These are phyloP conservation scores for Telfairia occidentalis DNA, from an alignment of 331 rosid genomes.

Conservation along the genomic window DNA sequence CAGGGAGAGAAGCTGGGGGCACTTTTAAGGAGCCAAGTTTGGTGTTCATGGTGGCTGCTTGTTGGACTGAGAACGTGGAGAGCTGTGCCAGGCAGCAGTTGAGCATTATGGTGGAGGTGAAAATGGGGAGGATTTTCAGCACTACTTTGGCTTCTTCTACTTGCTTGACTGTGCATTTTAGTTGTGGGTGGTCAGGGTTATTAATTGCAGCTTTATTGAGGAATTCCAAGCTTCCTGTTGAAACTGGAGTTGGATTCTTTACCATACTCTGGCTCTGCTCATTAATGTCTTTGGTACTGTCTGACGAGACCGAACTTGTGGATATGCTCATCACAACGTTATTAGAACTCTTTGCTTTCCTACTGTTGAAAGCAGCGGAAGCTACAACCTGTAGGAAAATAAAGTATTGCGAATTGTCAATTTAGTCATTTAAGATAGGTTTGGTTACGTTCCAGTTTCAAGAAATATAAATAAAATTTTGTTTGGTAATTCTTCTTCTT, in stretches of 20 bases:
- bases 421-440: too few relatives aligned
- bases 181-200: constrained; percentile 28
- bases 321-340: constrained; percentile 52
- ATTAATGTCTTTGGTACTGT: constrained; percentile 3
- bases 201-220: constrained; percentile 43
- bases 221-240: constrained; percentile 33
- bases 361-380: constrained; percentile 37
- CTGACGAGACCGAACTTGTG: constrained; percentile 43
- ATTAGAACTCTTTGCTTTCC: constrained; percentile 31
- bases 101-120: constrained; percentile 61
- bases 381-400: constrained; percentile 60
- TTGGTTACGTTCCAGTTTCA: too few relatives aligned
- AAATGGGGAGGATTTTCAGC: constrained; percentile 45
- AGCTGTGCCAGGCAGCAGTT: constrained; percentile 88
- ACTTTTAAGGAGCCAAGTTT: constrained; percentile 53
- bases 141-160: constrained; percentile 61
- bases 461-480: too few relatives aligned
- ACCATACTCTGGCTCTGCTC: constrained; percentile 14
- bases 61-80: constrained; percentile 78
- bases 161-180: constrained; percentile 51
- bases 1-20: constrained; percentile 79
- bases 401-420: not conserved
- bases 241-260: constrained; percentile 1
- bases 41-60: constrained; percentile 70
- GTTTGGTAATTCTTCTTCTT: too few relatives aligned